Base-by-base conservation (phyloP, 2,329 filamentous ascomycete genomes). In the Nigrospora osmanthi region DNA sequence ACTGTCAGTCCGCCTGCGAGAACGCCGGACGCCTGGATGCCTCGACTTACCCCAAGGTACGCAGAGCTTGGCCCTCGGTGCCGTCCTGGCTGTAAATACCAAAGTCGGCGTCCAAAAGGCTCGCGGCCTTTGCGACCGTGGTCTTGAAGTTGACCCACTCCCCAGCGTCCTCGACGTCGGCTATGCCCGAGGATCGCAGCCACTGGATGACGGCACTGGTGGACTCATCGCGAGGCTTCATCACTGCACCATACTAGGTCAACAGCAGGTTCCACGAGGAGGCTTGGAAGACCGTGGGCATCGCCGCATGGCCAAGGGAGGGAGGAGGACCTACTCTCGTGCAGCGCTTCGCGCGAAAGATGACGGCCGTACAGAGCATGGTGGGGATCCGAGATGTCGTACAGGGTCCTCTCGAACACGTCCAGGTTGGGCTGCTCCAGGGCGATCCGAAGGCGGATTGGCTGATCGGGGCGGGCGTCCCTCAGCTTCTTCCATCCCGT, bases 331-430 rank as follows among this genome's bases (percentile, higher is more conserved):
- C 3, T 42, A 42, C 40, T 43, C 17, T 56, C 53, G 33, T 33
- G 50, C 33, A 85, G 60, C 53, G 84, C 71, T 32, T 80, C 71
- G n/a, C 74, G 73, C 46, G 73, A 78, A 62, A 86, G 63, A 54
- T 85, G 78, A 52, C 73, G 66, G 33, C 82, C 81, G 57, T 86
- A 86, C 16, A 64, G 67, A 2, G 69, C 61, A 52, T 81, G 71
- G 28, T 67, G 69, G 1, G 82, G 82, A 1, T 76, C 79, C 1
- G 82, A 83, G 30, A 85, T 69, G 36, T 81, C 74, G 45, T 81
- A 68, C 11, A 83, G 70, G 7, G 66, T 71, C 54, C 78, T 70
- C 57, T 85, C 79, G 44, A 85, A 74, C 6, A 70, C 60, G 3
- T 58, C 64, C 34, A 68, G 57, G 38, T 71, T 70, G 17, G 71